phyloP scores from a whole-genome alignment of 768 basidiomycete genomes.

The Saitozyma podzolica region DNA sequence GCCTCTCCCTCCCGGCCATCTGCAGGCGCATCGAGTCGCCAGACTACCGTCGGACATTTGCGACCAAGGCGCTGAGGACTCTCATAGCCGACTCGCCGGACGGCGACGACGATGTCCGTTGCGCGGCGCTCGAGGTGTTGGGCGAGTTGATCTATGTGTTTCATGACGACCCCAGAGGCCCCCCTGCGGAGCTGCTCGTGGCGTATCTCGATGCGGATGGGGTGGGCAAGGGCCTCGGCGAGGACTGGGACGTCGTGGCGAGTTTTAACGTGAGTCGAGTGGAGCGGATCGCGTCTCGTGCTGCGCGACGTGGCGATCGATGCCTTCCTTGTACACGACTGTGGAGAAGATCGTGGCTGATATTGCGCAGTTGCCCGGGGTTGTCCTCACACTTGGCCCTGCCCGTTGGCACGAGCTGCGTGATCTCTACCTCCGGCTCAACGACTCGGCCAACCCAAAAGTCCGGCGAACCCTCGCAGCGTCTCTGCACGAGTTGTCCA shows the following conservation, averaged over 20 bases:
- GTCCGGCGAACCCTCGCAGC: constrained; percentile 81
- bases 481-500: constrained; percentile 82
- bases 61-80: constrained; percentile 64
- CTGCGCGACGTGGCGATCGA: too few relatives aligned
- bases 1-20: constrained; percentile 81
- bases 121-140: constrained; percentile 77
- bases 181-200: constrained; percentile 70
- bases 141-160: constrained; percentile 89
- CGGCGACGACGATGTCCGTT: constrained; percentile 61
- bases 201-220: constrained; percentile 65
- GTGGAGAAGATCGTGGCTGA: background rate
- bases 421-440: constrained; percentile 66
- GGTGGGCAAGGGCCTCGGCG: constrained; percentile 14
- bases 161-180: constrained; percentile 60
- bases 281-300: background rate
- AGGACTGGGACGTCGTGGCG: constrained; percentile 49
- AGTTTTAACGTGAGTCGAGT: constrained; percentile 52
- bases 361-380: constrained; percentile 78
- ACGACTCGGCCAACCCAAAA: constrained; percentile 62
- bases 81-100: constrained; percentile 50
- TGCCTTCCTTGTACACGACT: background rate
- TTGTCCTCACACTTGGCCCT: constrained; percentile 75
- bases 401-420: constrained; percentile 72
- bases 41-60: constrained; percentile 63
- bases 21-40: constrained; percentile 64